Evolutionary conservation across 345 rosid species (phyloP), one percentile per base, ranked within the genome.

Genomic region (Draba incana): DNA sequence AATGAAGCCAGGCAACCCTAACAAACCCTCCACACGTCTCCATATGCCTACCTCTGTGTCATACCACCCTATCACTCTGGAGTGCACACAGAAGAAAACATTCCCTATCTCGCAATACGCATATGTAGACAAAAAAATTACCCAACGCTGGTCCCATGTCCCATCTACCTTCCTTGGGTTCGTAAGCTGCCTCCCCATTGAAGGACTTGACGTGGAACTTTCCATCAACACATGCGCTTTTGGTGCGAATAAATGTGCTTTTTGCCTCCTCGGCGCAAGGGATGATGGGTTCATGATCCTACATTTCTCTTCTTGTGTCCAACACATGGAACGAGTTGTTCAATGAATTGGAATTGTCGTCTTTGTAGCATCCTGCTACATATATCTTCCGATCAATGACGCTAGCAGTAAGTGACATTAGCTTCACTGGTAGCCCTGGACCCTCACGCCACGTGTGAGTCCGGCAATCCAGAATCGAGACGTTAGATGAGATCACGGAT

Each of bases 21-120:
- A 82, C 51, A 81, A 64, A 3, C 85, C 87, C 57, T 71, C 81
- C 69, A 85, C 30, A 53, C 75, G 76, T 80, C 61, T 83, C 96
- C 96, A 89, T 38, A 2, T 45, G 27, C 74, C 75, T 25, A 16
- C 71, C 46, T 51, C 62, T 50, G 47, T 53, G 60, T 84, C 88
- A 28, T 78, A 85, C 16, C 96, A 90, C 62, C 82, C 71, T n/a
- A 89, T 84, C 31, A 77, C 82, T 57, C 92, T 90, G 73, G 72
- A 80, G 68, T 78, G 86, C 16, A 80, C 84, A 51, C 85, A 84
- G 47, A 77, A 20, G 1, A 20, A 20, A 20, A 20, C 20, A 20
- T 20, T 20, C 20, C 20, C 20, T 20, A 20, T 20, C 20, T 20
- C 20, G 20, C 20, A 20, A 20, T 1, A 20, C 20, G 20, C 20